Conservation (phyloP, 345 rosid species). For the Linum lewisii region DNA sequence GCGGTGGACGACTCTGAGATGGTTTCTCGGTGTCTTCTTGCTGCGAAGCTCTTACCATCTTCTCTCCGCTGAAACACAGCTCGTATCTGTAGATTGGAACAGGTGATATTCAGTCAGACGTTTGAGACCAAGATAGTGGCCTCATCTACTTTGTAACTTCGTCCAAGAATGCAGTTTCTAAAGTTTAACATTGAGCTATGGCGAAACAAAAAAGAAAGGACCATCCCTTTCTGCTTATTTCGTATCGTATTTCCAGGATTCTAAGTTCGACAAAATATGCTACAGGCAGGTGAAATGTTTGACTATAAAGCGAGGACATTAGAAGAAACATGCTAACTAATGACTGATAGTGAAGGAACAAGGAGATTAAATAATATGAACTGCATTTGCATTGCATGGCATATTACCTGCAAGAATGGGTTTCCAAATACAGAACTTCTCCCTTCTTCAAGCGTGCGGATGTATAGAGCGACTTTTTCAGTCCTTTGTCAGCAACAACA, state of each 20-base stretch:
- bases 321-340: too few species aligned
- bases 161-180: not conserved
- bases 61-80: slow-evolving; percentile 88
- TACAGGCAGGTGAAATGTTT: too few species aligned
- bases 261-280: too few species aligned
- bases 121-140: too few species aligned
- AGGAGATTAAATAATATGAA: too few species aligned
- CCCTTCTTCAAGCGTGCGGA: slow-evolving; percentile 99
- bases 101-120: not conserved
- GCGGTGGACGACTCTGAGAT: slow-evolving; percentile 43
- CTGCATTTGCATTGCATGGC: not conserved
- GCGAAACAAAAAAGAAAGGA: too few species aligned
- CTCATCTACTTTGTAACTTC: too few species aligned
- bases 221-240: too few species aligned
- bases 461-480: slow-evolving; percentile 84
- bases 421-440: slow-evolving; percentile 87
- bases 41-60: slow-evolving; percentile 47
- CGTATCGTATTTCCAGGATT: too few species aligned
- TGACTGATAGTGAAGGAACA: not conserved
- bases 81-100: slow-evolving; percentile 51
- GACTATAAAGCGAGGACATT: too few species aligned
- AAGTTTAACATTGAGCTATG: too few species aligned
- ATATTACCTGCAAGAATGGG: slow-evolving; percentile 89
- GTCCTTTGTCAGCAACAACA: slow-evolving; percentile 94
- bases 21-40: slow-evolving; percentile 64